phyloP scores from a whole-genome alignment of 129 eudicot species.

The Pseudognaphalium luteoalbum region DNA sequence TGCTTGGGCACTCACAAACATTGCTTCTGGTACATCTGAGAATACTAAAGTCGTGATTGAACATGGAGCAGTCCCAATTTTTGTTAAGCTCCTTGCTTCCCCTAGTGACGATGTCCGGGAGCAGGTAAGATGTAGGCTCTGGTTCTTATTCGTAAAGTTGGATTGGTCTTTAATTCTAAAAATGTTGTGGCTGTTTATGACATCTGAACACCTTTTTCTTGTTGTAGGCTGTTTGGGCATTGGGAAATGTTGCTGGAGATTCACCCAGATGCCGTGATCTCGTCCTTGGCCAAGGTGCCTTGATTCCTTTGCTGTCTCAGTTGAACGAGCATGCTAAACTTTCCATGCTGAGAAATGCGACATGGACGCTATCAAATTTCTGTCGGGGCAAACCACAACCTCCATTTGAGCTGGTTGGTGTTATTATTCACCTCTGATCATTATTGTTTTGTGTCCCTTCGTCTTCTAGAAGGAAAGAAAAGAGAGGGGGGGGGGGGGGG shows the following conservation, averaged over 20 bases:
- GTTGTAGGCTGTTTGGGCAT: conserved; percentile 83
- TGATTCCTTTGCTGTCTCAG: conserved; percentile 63
- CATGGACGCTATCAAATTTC: conserved; percentile 77
- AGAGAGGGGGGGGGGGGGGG: too few relatives aligned
- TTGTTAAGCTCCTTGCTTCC: conserved; percentile 73
- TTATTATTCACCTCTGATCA: background rate
- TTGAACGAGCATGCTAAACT: conserved; percentile 68
- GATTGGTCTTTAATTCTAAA: background rate
- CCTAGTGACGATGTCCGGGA: conserved; percentile 83
- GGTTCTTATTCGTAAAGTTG: background rate
- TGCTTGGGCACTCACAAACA: conserved; percentile 85
- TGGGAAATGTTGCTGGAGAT: conserved; percentile 93
- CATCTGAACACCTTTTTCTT: background rate
- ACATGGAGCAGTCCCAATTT: conserved; percentile 79
- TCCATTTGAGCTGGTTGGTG: conserved; percentile 61
- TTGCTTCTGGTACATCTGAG: conserved; percentile 83
- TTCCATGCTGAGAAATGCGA: conserved; percentile 78
- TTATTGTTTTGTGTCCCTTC: background rate
- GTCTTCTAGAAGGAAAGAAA: too few relatives aligned
- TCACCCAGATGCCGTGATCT: conserved; percentile 80
- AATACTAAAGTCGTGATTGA: conserved; percentile 77
- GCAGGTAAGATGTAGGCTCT: conserved; percentile 45
- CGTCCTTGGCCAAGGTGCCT: conserved; percentile 70
- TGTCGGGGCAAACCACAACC: conserved; percentile 82
- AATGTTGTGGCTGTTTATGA: background rate